Percentiles rank a stretch among this genome's conserved stretches.
Conservation (phyloP, 2,329 filamentous ascomycete genomes). For the Fusarium mangiferae region DNA sequence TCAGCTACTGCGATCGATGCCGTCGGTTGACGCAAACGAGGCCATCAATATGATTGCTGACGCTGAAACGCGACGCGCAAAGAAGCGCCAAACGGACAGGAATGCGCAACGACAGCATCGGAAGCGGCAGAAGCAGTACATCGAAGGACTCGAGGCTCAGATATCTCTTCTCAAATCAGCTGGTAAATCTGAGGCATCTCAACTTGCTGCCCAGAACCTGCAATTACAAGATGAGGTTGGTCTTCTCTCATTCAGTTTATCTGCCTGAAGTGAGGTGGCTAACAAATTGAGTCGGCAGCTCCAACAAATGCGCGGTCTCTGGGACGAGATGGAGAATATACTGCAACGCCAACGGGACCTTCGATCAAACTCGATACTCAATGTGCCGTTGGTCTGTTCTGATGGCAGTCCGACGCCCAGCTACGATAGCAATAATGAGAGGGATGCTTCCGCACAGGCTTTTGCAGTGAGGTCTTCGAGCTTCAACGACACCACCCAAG, state of each 20-base stretch:
- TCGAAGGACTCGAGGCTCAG: conserved; percentile 7
- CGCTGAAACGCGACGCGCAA: not conserved
- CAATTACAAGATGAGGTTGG: conserved; percentile 5
- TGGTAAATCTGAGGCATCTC: not conserved
- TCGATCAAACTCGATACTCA: not conserved
- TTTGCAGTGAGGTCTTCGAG: not conserved
- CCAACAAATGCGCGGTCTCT: not conserved
- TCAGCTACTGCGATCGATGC: not conserved
- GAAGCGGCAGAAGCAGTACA: conserved; percentile 15
- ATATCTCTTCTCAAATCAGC: not conserved
- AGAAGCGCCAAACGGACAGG: conserved; percentile 11
- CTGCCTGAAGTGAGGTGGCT: not conserved
- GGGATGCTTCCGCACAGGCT: not conserved
- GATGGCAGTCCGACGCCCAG: not conserved
- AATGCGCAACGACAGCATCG: conserved; percentile 12
- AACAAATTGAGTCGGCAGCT: not conserved
- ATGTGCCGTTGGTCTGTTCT: not conserved
- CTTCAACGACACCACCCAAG: not conserved
- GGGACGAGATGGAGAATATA: conserved; percentile 13
- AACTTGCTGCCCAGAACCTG: conserved; percentile 2
- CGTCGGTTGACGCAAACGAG: not conserved
- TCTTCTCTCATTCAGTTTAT: too few species aligned
- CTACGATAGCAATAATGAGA: not conserved
- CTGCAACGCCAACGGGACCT: conserved; percentile 4
- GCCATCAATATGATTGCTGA: not conserved